Evolutionary conservation across 768 basidiomycete species (phyloP), one percentile per base, ranked within the genome.

Genomic region (Tricholoma bakamatsutake): DNA sequence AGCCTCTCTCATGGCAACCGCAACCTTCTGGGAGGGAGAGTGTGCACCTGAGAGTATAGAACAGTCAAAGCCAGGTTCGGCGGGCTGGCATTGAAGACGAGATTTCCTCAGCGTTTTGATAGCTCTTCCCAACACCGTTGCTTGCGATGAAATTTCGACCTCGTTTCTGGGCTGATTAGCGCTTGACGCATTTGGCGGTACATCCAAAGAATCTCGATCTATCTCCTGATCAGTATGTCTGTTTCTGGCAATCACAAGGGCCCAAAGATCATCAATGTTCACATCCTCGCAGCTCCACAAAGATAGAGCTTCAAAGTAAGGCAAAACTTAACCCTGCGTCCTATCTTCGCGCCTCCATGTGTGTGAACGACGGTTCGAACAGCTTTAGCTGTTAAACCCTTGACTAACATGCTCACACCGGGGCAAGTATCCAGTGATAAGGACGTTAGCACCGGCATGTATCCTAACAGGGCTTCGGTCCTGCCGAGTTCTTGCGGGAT

Each of bases 201-300:
- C 60, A 62, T 59, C 61, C 30, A 55, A 51, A 54, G 60, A 52
- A 39, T 17, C 50, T 49, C 21, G 62, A 62, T 56, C 55, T 21
- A 53, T 42, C 28, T 51, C 53, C 61, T 62, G 61, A 60, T 55
- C 60, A 35, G 37, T 33, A 56, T 66, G 64, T 57, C 71, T 68
- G 49, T 73, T 73, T 63, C 78, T 69, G 43, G 72, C 67, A 21
- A 64, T 60, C 51, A 80, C 72, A 24, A 76, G 63, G 12, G 61
- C 70, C 52, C 70, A 67, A 53, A 80, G 62, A 39, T 66, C 65
- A 34, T 50, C 58, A 28, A 76, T 69, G 33, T 70, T 64, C 55
- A 81, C 64, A 62, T 80, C 78, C 50, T 66, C 58, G 62, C 80
- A 83, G 47, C 71, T 72, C 81, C 77, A 80, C 55, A 83, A 71